Base-by-base conservation (phyloP, 345 rosid species). In the Pugionium dolabratum region DNA sequence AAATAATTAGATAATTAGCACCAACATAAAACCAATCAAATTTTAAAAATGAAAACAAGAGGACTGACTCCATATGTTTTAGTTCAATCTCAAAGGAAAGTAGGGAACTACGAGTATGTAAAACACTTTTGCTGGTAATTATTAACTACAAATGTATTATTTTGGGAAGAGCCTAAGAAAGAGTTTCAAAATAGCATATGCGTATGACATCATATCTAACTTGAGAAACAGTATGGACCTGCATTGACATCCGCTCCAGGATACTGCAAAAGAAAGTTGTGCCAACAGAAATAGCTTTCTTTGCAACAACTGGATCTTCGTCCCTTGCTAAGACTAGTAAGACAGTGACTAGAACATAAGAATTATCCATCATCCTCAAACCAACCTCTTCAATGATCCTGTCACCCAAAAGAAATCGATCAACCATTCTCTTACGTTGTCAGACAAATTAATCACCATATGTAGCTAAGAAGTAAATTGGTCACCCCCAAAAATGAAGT, bases 321-420 rank as follows among this genome's bases (percentile, higher is more conserved):
- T 94, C 99, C 80, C 74, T 83, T 61, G 82, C 67, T 67, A 79
- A 82, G 30, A 73, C 78, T 76, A 94, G 67, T 59, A 90, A 65
- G 50, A 88, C 86, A 31, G 84, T 84, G 32, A 86, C 58, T 10
- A 88, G 77, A 55, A 75, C 62, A 66, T 78, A 59, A 44, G 83
- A 88, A 63, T 78, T 79, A 55, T 88, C 95, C 78, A 84, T 72
- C 46, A 79, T 84, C 80, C 76, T 86, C 72, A 83, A 74, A 40
- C 92, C 85, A 72, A 86, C 71, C 63, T 86, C 95, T 77, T 83
- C 95, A 68, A 94, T 80, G 56, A 82, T 75, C 97, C 99, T 94
- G 86, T 54, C 73, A 81, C 59, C 56, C 75, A 81, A 6, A 36
- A 54, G 62, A 74, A 18, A 30, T n/a, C 29, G 32, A 59, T 51